Percentiles rank a stretch among this genome's conserved stretches.
phyloP scores from a whole-genome alignment of 371 early-diverging fungal species.

The Saksenaea vasiformis region DNA sequence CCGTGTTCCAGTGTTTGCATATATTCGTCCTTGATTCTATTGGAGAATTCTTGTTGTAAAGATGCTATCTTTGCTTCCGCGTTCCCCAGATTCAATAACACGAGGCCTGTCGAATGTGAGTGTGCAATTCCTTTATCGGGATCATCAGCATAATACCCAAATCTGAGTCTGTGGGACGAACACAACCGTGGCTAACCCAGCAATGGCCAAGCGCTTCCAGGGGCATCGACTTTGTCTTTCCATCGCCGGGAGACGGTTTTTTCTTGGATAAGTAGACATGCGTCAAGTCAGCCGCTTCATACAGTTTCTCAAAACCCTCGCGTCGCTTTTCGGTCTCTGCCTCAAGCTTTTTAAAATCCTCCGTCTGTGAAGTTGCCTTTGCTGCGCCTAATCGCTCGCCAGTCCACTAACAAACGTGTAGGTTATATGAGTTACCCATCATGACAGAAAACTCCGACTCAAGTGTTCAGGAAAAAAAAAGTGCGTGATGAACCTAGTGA shows the following conservation, averaged over 20 bases:
- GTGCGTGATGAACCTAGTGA: neutral
- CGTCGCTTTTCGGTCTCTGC: slow-evolving; percentile 33
- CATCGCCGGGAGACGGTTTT: slow-evolving; percentile 60
- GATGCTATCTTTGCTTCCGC: slow-evolving; percentile 64
- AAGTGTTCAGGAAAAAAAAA: neutral
- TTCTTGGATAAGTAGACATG: slow-evolving; percentile 49
- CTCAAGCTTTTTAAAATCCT: slow-evolving; percentile 46
- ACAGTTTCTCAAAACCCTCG: slow-evolving; percentile 39
- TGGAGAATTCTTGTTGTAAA: slow-evolving; percentile 59
- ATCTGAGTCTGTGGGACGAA: slow-evolving; percentile 57
- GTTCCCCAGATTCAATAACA: slow-evolving; percentile 61
- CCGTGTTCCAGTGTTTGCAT: slow-evolving; percentile 46
- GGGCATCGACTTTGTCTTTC: slow-evolving; percentile 58
- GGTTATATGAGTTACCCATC: neutral
- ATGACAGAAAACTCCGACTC: neutral
- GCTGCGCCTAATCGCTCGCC: slow-evolving; percentile 53
- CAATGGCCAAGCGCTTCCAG: slow-evolving; percentile 62
- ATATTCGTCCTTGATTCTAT: slow-evolving; percentile 45
- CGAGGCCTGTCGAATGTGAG: slow-evolving; percentile 35
- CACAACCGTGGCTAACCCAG: slow-evolving; percentile 60
- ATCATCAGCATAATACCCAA: slow-evolving; percentile 47
- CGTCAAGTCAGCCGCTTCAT: slow-evolving; percentile 25
- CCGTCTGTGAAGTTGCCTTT: slow-evolving; percentile 47
- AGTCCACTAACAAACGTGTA: slow-evolving; percentile 42
- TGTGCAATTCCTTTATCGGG: neutral